A percentile compares a stretch with the other conserved stretches of the same genome.
Evolutionary conservation across 306 rosid genomes (phyloP).

Genomic region (Luffa acutangula): DNA sequence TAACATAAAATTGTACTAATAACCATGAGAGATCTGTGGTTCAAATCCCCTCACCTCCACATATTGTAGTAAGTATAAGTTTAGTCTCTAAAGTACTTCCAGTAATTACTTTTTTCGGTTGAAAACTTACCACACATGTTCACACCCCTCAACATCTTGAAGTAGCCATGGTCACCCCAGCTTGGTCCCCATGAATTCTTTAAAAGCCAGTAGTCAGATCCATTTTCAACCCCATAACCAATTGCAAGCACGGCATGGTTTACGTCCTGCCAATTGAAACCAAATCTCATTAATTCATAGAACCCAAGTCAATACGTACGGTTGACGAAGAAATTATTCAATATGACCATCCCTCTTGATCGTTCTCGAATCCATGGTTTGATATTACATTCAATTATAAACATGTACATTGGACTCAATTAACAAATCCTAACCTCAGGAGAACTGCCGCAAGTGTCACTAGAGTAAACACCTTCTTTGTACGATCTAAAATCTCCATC

Average conservation of each 20-base stretch:
- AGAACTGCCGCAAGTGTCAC: conserved; percentile 45
- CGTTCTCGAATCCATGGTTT: too few relatives aligned
- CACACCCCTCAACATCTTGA: conserved; percentile 82
- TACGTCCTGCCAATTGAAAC: conserved; percentile 57
- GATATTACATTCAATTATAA: too few relatives aligned
- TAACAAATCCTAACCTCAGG: conserved; percentile 39
- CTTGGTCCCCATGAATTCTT: conserved; percentile 77
- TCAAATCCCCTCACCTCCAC: too few relatives aligned
- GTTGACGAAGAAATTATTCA: conserved; percentile 5
- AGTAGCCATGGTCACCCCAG: conserved; percentile 89
- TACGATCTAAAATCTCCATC: conserved; percentile 38
- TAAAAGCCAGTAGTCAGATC: conserved; percentile 61
- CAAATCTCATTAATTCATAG: too few relatives aligned
- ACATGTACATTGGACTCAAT: too few relatives aligned
- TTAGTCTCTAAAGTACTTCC: too few relatives aligned
- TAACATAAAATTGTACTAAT: too few relatives aligned
- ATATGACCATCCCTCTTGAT: too few relatives aligned
- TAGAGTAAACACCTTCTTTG: conserved; percentile 64
- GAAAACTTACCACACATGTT: conserved; percentile 79
- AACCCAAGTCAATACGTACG: too few relatives aligned
- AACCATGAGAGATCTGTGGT: too few relatives aligned
- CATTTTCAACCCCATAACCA: conserved; percentile 72
- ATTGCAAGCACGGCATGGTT: conserved; percentile 89
- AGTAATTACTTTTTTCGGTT: too few relatives aligned
- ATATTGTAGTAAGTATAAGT: too few relatives aligned